These are phyloP conservation scores for Grosmannia penicillata DNA, from an alignment of 2,329 filamentous ascomycete genomes.

Conservation along the genomic window DNA sequence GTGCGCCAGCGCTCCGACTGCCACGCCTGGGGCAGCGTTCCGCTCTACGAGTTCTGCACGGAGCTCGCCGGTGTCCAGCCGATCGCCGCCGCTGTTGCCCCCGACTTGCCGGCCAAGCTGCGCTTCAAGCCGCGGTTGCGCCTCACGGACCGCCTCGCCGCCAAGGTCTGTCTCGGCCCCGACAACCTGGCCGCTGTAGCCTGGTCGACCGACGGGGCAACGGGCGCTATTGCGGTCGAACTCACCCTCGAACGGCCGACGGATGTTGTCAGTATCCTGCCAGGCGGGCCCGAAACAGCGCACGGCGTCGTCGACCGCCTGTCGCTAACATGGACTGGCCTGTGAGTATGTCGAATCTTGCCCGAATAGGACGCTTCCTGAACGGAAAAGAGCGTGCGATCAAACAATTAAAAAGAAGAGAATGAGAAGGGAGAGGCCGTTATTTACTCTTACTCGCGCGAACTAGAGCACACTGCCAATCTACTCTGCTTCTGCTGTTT, in stretches of 20 bases:
- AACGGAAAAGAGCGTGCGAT: too few relatives aligned
- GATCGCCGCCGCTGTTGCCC: slow-evolving; percentile 9
- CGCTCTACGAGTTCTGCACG: slow-evolving; percentile 24
- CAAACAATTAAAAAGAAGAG: too few relatives aligned
- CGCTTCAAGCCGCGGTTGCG: slow-evolving; percentile 15
- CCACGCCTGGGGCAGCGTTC: slow-evolving; percentile 27
- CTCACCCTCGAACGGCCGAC: not conserved
- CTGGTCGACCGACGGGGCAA: slow-evolving; percentile 8
- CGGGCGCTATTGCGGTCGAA: not conserved
- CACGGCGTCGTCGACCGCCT: not conserved
- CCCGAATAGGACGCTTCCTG: too few relatives aligned
- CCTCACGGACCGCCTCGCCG: slow-evolving; percentile 12
- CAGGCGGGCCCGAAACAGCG: not conserved
- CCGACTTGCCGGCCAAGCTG: too few relatives aligned
- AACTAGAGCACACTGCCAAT: too few relatives aligned
- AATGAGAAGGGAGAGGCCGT: too few relatives aligned
- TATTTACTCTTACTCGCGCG: too few relatives aligned
- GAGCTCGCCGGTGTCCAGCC: slow-evolving; percentile 16
- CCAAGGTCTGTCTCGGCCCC: slow-evolving; percentile 13
- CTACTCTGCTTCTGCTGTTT: too few relatives aligned
- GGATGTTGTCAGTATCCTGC: not conserved
- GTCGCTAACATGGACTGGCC: not conserved
- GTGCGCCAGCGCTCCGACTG: slow-evolving; percentile 26
- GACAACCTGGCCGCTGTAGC: slow-evolving; percentile 13
- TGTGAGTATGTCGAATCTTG: too few relatives aligned